phyloP scores from a whole-genome alignment of 202 grass and related monocot species.

The Carex sylvatica region DNA sequence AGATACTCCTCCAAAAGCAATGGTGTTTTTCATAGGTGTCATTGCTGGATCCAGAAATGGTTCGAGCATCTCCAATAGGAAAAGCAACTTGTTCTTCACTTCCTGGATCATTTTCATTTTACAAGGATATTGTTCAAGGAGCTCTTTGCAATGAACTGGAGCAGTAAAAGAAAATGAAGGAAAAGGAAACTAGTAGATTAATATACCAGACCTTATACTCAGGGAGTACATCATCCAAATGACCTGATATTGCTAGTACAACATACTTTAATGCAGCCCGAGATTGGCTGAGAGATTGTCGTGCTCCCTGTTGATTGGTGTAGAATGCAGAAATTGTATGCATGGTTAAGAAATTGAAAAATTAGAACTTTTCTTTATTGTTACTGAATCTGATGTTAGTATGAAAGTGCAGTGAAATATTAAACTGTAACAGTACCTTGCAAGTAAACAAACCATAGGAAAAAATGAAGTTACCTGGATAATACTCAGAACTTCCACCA shows the following conservation, averaged over 20 bases:
- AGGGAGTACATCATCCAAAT: conserved; percentile 80
- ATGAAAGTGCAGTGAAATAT: neutral
- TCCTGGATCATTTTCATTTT: conserved; percentile 59
- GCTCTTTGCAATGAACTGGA: neutral
- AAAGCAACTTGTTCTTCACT: conserved; percentile 78
- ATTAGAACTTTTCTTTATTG: neutral
- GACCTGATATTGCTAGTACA: conserved; percentile 79
- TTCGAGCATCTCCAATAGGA: conserved; percentile 94
- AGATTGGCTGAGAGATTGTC: conserved; percentile 55
- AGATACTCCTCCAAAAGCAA: conserved; percentile 62
- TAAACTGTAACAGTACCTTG: conserved; percentile 24
- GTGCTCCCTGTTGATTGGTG: conserved; percentile 52
- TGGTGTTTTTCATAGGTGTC: conserved; percentile 41
- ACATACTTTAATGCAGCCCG: conserved; percentile 83
- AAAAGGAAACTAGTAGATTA: conserved; percentile 22
- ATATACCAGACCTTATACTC: conserved; percentile 75
- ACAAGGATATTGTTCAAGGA: conserved; percentile 1
- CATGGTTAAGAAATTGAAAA: neutral
- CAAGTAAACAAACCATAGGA: conserved; percentile 7
- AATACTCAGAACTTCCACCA: conserved; percentile 71
- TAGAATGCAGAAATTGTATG: conserved; percentile 14
- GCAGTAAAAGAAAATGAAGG: neutral
- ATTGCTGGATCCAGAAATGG: conserved; percentile 70
- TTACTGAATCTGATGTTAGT: neutral
- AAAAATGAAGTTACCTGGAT: conserved; percentile 61